These are phyloP conservation scores for Yamadazyma sp. DNA, from an alignment of 1,139 yeast species.

Conservation along the genomic window DNA sequence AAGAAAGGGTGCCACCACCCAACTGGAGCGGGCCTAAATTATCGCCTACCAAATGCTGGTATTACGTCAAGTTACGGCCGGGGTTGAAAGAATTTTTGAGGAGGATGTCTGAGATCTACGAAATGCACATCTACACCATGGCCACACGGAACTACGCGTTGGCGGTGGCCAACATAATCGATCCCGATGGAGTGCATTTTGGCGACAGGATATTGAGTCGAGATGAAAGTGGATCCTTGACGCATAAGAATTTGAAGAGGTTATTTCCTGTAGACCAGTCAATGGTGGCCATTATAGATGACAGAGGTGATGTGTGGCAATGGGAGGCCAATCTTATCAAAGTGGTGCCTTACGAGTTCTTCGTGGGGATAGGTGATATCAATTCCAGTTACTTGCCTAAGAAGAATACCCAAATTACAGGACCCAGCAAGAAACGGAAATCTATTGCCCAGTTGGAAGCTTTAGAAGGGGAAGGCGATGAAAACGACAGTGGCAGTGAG, in stretches of 20 bases:
- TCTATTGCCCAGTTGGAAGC: constrained; percentile 53
- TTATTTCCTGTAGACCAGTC: constrained; percentile 94
- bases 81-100: constrained; percentile 75
- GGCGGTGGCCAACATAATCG: constrained; percentile 87
- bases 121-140: constrained; percentile 96
- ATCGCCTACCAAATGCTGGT: constrained; percentile 68
- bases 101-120: constrained; percentile 64
- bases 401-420: constrained; percentile 67
- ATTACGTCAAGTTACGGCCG: constrained; percentile 90
- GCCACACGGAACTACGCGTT: constrained; percentile 96
- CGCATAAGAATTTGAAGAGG: constrained; percentile 84
- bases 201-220: constrained; percentile 90
- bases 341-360: constrained; percentile 93
- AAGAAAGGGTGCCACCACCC: constrained; percentile 63
- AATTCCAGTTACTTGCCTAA: constrained; percentile 90
- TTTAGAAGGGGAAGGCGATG: constrained; percentile 18
- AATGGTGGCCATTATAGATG: constrained; percentile 96
- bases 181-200: constrained; percentile 82
- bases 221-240: constrained; percentile 91
- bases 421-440: constrained; percentile 64
- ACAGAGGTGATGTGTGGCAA: constrained; percentile 98
- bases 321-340: constrained; percentile 92
- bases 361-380: constrained; percentile 97
- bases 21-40: constrained; percentile 59
- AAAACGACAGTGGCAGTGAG: constrained; percentile 15